phyloP scores from a whole-genome alignment of 495 filamentous ascomycete genomes.

The Daldinia concentrica region DNA sequence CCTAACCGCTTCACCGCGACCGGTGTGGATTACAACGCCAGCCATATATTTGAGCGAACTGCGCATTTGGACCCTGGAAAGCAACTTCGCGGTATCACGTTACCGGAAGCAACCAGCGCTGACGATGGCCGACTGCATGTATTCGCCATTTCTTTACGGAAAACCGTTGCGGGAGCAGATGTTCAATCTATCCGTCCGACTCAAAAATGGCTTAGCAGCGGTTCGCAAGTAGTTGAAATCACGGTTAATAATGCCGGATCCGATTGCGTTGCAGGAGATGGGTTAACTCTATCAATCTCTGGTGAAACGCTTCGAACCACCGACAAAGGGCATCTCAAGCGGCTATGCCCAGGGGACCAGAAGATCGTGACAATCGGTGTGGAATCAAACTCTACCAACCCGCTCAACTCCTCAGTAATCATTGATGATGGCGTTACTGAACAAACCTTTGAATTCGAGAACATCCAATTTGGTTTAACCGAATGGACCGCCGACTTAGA shows the following conservation, averaged over 20 bases:
- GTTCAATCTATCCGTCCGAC: conserved; percentile 63
- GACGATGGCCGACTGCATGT: conserved; percentile 52
- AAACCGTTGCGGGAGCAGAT: conserved; percentile 30
- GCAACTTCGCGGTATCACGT: conserved; percentile 52
- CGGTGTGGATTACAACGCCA: conserved; percentile 59
- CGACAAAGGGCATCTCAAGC: conserved; percentile 53
- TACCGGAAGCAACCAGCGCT: conserved; percentile 50
- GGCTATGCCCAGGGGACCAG: conserved; percentile 64
- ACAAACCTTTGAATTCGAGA: conserved; percentile 9
- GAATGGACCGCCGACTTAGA: conserved; percentile 46
- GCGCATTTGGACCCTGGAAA: conserved; percentile 59
- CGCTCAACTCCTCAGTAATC: conserved; percentile 27
- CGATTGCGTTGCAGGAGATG: conserved; percentile 52
- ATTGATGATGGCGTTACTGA: conserved; percentile 9
- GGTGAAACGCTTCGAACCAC: conserved; percentile 53
- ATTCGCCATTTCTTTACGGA: conserved; percentile 55
- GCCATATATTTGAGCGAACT: conserved; percentile 62
- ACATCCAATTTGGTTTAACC: conserved; percentile 42
- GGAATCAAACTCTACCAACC: conserved; percentile 26
- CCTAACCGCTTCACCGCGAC: conserved; percentile 57
- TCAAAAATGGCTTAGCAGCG: conserved; percentile 57
- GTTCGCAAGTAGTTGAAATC: conserved; percentile 61
- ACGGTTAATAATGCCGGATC: conserved; percentile 61
- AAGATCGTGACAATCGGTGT: conserved; percentile 60
- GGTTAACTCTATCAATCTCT: conserved; percentile 50